phyloP scores from a whole-genome alignment of 257 asterid species.

The Cordia subcordata region DNA sequence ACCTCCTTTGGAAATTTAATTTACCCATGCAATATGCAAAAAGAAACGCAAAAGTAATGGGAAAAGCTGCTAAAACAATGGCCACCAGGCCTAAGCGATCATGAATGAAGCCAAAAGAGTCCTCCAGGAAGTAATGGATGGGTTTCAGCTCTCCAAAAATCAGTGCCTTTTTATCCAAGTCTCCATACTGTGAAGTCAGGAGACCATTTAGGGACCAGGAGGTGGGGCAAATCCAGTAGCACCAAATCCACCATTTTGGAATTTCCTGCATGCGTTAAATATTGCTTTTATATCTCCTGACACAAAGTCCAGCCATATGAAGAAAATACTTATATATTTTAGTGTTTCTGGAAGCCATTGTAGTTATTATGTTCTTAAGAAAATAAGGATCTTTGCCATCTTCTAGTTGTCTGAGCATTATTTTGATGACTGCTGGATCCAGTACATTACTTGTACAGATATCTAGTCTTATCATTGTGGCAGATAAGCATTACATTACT shows the following conservation, averaged over 20 bases:
- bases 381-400: background rate
- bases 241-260: slow-evolving; percentile 8
- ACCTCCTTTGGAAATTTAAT: slow-evolving; percentile 6
- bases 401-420: too few relatives aligned
- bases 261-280: background rate
- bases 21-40: background rate
- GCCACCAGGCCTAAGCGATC: background rate
- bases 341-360: too few relatives aligned
- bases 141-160: slow-evolving; percentile 1
- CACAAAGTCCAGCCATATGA: too few relatives aligned
- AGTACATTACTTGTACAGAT: too few relatives aligned
- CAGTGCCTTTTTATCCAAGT: background rate
- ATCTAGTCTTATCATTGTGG: background rate
- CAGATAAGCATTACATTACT: too few relatives aligned
- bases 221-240: slow-evolving; percentile 1
- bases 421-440: too few relatives aligned
- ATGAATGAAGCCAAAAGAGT: slow-evolving; percentile 2
- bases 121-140: background rate
- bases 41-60: background rate
- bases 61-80: background rate
- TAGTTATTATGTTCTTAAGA: too few relatives aligned
- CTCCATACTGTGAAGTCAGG: slow-evolving; percentile 3
- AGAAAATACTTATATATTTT: too few relatives aligned
- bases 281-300: too few relatives aligned
- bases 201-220: slow-evolving; percentile 1